Evolutionary conservation across 2,329 filamentous ascomycete species (phyloP), one percentile per base, ranked within the genome.

Genomic region (Paramyrothecium sp.): DNA sequence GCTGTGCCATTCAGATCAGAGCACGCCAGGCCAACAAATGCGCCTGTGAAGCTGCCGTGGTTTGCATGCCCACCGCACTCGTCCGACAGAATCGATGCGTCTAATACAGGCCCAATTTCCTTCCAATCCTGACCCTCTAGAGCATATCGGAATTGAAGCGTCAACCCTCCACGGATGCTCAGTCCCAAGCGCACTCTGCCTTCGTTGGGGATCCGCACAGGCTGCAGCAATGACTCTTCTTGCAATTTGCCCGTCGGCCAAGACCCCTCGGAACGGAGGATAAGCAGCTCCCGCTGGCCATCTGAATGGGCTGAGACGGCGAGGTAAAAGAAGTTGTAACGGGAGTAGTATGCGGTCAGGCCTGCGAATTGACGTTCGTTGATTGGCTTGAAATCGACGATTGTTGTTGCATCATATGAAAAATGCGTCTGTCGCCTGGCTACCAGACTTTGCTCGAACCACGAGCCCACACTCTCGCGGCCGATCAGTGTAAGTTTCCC

Each of bases 291-390:
- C 11, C 85, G 78, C 59, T 81, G 73, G 1, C 84, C 83, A 55
- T 85, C 78, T 0, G 78, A 72, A 62, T 83, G 71, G 0, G 83
- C 84, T 3, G 83, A 83, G 2, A 88, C 81, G 0, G 82, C 78
- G 8, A 88, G 74, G 62, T 87, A 88, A 73, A 86, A 87, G 70
- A 87, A 88, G 69, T 88, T 88, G 72, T 76, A 87, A 3, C 84
- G 82, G 65, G 80, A 83, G 71, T 88, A 88, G 69, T 88, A 88
- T 0, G 83, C 82, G 13, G 81, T 82, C 8, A 88, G 71, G 0
- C 85, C 85, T 0, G 85, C 84, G 58, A 85, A 87, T 61, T 86
- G 79, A 12, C 84, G 76, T 72, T 86, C 84, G 63, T 88, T 84
- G 0, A 70, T 67, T 0, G 85, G 85, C 1, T 72, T 70, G 62